Percentiles rank a stretch among this genome's conserved stretches.
Evolutionary conservation across 495 filamentous ascomycete genomes (phyloP).

Genomic region (Beverwykella pulmonaria): DNA sequence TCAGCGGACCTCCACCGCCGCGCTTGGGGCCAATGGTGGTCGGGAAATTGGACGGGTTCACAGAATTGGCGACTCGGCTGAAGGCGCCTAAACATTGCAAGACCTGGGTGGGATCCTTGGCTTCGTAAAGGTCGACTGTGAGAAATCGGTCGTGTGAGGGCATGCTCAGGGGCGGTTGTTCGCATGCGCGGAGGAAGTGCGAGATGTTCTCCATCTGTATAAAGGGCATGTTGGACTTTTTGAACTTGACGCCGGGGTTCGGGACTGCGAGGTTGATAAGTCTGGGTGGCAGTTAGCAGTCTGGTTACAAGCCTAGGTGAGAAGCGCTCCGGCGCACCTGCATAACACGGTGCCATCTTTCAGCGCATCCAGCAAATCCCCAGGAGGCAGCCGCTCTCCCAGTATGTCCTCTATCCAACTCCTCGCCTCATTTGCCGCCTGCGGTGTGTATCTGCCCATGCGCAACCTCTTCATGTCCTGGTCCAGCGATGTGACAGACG

Average conservation of each 20-base stretch:
- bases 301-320: background rate
- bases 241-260: conserved; percentile 75
- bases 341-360: conserved; percentile 91
- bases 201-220: conserved; percentile 99
- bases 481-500: conserved; percentile 91
- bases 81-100: conserved; percentile 91
- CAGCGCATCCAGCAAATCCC: conserved; percentile 80
- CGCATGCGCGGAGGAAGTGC: conserved; percentile 87
- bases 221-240: conserved; percentile 90
- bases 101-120: conserved; percentile 96
- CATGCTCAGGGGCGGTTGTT: conserved; percentile 78
- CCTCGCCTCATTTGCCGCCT: conserved; percentile 82
- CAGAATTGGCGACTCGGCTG: conserved; percentile 79
- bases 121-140: conserved; percentile 95
- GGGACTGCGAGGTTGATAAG: conserved; percentile 81
- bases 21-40: conserved; percentile 70
- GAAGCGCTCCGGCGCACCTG: conserved; percentile 61
- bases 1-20: conserved; percentile 54
- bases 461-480: conserved; percentile 94
- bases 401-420: conserved; percentile 85
- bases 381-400: conserved; percentile 67
- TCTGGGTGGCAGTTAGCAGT: conserved; percentile 49
- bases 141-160: conserved; percentile 95
- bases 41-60: conserved; percentile 73
- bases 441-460: conserved; percentile 89